Evolutionary conservation across 164 flowering plant species (phyloP).

Genomic region (Umbellularia californica): DNA sequence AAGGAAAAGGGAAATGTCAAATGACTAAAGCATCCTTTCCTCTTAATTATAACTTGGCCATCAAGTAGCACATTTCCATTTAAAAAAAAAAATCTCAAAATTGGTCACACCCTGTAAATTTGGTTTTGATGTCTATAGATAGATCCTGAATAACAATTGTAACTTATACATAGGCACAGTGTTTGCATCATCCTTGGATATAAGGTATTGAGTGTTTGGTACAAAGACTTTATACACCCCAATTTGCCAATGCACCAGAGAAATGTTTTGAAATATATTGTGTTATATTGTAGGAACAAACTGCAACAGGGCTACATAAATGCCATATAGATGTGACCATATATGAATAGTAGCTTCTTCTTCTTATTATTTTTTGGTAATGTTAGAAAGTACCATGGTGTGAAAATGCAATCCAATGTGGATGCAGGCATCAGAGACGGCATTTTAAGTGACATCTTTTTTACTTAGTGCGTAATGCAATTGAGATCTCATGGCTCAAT

Average conservation of each 20-base stretch:
- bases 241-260: neutral
- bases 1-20: too few relatives aligned
- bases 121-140: too few relatives aligned
- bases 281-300: neutral
- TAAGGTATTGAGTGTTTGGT: neutral
- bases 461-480: neutral
- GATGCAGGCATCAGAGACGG: neutral
- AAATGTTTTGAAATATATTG: neutral
- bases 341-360: too few relatives aligned
- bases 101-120: too few relatives aligned
- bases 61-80: too few relatives aligned
- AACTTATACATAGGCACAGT: neutral
- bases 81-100: too few relatives aligned
- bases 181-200: neutral
- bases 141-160: too few relatives aligned
- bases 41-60: too few relatives aligned
- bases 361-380: too few relatives aligned
- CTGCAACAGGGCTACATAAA: neutral
- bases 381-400: neutral
- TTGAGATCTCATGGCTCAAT: neutral
- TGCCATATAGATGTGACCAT: neutral
- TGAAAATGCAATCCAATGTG: neutral
- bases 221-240: neutral
- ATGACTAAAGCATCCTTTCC: too few relatives aligned
- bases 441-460: neutral